phyloP scores from a whole-genome alignment of 2,329 filamentous ascomycete genomes.

The Exophiala lecanii-corni region DNA sequence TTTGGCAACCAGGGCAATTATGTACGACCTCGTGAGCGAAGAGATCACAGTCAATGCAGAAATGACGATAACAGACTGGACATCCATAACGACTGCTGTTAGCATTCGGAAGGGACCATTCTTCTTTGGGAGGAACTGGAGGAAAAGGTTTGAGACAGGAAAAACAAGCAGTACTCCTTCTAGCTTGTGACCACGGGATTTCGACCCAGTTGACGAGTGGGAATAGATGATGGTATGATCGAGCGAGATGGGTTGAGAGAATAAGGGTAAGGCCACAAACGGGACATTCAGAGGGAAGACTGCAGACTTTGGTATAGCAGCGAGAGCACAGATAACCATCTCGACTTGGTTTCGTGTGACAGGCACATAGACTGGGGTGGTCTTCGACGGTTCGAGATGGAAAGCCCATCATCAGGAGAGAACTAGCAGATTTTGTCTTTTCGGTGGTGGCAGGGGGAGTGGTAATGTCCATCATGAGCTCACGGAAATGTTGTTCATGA shows the following conservation, averaged over 20 bases:
- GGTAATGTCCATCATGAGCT: slow-evolving; percentile 82
- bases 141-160: slow-evolving; percentile 75
- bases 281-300: slow-evolving; percentile 83
- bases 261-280: slow-evolving; percentile 89
- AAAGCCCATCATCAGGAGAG: slow-evolving; percentile 95
- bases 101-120: slow-evolving; percentile 31
- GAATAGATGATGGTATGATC: slow-evolving; percentile 92
- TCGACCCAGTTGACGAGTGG: slow-evolving; percentile 86
- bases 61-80: slow-evolving; percentile 79
- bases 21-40: slow-evolving; percentile 92
- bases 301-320: slow-evolving; percentile 84
- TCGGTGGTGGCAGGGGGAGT: slow-evolving; percentile 76
- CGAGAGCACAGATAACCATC: slow-evolving; percentile 90
- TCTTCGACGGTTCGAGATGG: slow-evolving; percentile 76
- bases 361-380: slow-evolving; percentile 75
- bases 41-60: slow-evolving; percentile 96
- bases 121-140: slow-evolving; percentile 35
- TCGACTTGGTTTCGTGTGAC: slow-evolving; percentile 74
- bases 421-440: slow-evolving; percentile 41
- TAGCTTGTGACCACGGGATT: slow-evolving; percentile 74
- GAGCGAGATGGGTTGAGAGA: slow-evolving; percentile 83
- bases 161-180: slow-evolving; percentile 62
- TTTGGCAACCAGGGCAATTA: slow-evolving; percentile 88
- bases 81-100: slow-evolving; percentile 67
- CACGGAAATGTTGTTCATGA: slow-evolving; percentile 80